phyloP scores from a whole-genome alignment of 441 rosid genomes.

The Manihot esculenta region DNA sequence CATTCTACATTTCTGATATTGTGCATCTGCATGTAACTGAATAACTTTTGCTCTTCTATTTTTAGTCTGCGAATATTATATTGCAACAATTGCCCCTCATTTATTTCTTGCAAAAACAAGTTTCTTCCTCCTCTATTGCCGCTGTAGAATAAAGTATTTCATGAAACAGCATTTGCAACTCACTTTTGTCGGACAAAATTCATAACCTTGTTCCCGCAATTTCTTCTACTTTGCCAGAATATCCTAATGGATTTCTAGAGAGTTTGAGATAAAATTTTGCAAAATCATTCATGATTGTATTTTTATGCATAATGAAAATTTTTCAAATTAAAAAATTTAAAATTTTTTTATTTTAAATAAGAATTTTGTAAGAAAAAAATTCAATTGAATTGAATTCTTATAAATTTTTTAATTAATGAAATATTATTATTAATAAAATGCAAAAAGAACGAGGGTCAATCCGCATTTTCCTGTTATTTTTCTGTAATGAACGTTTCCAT shows the following conservation, averaged over 20 bases:
- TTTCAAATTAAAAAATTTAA: too few relatives aligned
- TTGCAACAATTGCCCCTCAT: neutral
- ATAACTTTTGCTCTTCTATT: too few relatives aligned
- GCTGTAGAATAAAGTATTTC: neutral
- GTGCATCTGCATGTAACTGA: neutral
- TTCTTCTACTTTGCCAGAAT: too few relatives aligned
- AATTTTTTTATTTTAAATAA: too few relatives aligned
- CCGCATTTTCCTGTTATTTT: neutral
- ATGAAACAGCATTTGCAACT: neutral
- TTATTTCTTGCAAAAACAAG: neutral
- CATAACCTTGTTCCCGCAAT: too few relatives aligned
- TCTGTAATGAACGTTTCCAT: neutral
- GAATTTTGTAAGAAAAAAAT: too few relatives aligned
- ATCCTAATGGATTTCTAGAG: neutral
- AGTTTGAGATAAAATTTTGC: neutral
- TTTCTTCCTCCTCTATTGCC: neutral
- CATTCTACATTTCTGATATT: neutral
- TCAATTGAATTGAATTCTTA: too few relatives aligned
- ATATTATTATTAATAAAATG: neutral
- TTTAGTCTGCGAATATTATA: neutral
- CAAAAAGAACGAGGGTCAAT: neutral
- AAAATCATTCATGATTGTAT: too few relatives aligned
- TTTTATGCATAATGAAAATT: too few relatives aligned
- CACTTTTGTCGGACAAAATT: neutral
- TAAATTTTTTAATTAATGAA: too few relatives aligned